Base-by-base conservation (phyloP, 1,284 basidiomycete species). In the Ceratobasidium sp. region DNA sequence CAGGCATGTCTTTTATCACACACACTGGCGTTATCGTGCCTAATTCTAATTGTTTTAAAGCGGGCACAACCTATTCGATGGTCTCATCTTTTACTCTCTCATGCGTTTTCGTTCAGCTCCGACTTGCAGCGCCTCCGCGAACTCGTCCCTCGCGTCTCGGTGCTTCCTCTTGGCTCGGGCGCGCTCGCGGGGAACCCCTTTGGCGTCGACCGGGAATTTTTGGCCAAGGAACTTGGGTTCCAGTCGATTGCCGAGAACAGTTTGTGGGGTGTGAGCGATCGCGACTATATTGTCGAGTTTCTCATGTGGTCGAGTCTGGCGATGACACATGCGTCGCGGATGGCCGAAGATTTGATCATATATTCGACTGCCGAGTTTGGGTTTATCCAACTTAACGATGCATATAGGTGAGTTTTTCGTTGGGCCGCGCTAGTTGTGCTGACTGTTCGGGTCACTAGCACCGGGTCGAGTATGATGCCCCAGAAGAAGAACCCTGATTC, bases 401-500 rank as follows among this genome's bases (percentile, higher is more conserved):
- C 97, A 2, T 99, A 98, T 84, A 95, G 92, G 94, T 94, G 73
- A 56, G 83, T 46, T 63, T 13, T 31, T 29, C 46, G 54, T 46
- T 22, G 37, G 41, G 54, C 39, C 56, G 37, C 59, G 22, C 7
- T 71, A 9, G 16, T 56, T 46, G 22, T 14, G 37, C n/a, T 27
- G 74, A 59, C 62, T 75, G 22, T 34, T 19, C 19, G 22, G 63
- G 24, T 22, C 22, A 16, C 76, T 61, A 96, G 95, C 82, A 99
- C 97, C 43, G 97, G 97, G 13, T 98, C 96, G 51, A 98, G 96
- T 77, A 98, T 99, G 81, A 99, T 99, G 97, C 97, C 97, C 1
- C 97, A 99, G 82, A 98, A 99, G 86, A 98, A 99, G 85, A 99
- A 99, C 83, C 95, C 98, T 0, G 97, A 98, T 83, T 98, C 95